phyloP scores from a whole-genome alignment of 768 basidiomycete species.

The Amanita polypyramis region DNA sequence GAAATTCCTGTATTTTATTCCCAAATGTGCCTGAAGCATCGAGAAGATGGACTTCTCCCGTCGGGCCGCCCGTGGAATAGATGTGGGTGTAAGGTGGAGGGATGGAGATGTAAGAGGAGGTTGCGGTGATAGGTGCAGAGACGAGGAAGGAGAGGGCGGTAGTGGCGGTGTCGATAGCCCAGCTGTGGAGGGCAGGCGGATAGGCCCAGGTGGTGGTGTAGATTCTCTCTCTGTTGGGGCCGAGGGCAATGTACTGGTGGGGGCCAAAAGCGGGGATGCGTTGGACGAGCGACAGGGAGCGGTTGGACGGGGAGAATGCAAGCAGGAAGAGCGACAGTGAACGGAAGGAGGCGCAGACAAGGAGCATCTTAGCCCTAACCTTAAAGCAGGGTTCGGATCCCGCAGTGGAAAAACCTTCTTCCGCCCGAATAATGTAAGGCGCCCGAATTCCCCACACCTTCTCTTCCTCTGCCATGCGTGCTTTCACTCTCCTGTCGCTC shows the following conservation, averaged over 20 bases:
- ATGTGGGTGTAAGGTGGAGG: slow-evolving; percentile 36
- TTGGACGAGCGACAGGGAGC: slow-evolving; percentile 28
- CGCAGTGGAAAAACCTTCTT: slow-evolving; percentile 1
- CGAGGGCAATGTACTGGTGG: slow-evolving; percentile 38
- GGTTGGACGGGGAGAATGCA: slow-evolving; percentile 32
- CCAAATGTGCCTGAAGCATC: slow-evolving; percentile 29
- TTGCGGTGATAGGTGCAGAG: slow-evolving; percentile 38
- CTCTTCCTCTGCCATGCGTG: too few species aligned
- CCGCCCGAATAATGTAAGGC: background rate
- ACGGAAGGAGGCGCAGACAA: slow-evolving; percentile 40
- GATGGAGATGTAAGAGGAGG: slow-evolving; percentile 40
- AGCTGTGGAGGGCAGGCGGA: slow-evolving; percentile 36
- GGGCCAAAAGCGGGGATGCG: slow-evolving; percentile 36
- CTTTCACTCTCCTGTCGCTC: background rate
- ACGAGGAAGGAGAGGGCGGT: slow-evolving; percentile 22
- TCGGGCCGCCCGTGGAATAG: slow-evolving; percentile 42
- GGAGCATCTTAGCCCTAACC: slow-evolving; percentile 1
- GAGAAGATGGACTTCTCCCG: slow-evolving; percentile 35
- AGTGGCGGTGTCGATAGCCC: slow-evolving; percentile 23
- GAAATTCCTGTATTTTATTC: slow-evolving; percentile 33
- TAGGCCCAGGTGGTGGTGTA: slow-evolving; percentile 43
- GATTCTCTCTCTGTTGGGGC: slow-evolving; percentile 22
- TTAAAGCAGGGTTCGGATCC: background rate
- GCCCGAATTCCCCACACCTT: background rate
- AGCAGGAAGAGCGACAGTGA: slow-evolving; percentile 40